phyloP scores from a whole-genome alignment of 208 protist genomes.

The Blastocrithidia nonstop region DNA sequence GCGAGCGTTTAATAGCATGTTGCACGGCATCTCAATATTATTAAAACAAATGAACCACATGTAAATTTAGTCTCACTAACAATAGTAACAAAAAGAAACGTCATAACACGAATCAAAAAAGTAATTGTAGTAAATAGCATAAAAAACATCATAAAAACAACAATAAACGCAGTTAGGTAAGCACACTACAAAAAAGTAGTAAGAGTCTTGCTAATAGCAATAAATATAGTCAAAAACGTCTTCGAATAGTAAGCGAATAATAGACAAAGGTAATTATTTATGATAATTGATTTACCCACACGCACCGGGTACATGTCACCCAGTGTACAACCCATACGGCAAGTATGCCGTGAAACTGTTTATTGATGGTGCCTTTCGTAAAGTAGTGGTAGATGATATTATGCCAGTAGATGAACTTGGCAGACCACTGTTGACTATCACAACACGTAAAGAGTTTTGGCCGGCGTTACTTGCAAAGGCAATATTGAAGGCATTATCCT shows the following conservation, averaged over 20 bases:
- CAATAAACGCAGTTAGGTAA: no score
- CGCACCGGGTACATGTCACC: constrained; percentile 57
- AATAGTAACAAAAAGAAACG: no score
- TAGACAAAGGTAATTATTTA: constrained; percentile 45
- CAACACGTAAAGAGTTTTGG: constrained; percentile 69
- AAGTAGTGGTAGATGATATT: constrained; percentile 73
- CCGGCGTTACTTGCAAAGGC: constrained; percentile 76
- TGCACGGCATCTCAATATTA: no score
- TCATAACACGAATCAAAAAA: no score
- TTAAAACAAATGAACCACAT: no score
- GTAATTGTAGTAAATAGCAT: no score
- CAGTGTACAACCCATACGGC: constrained; percentile 83
- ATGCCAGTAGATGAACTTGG: constrained; percentile 74
- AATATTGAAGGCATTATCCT: constrained; percentile 36
- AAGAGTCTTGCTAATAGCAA: no score
- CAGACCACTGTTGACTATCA: constrained; percentile 55
- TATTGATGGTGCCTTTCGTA: constrained; percentile 67
- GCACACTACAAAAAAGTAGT: no score
- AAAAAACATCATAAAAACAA: no score
- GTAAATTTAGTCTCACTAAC: no score
- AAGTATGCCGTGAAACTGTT: constrained; percentile 87
- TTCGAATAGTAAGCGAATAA: constrained; percentile 30
- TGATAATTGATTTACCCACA: constrained; percentile 85
- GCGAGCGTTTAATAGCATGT: constrained; percentile 76
- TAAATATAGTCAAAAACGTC: no score